Evolutionary conservation across 2,329 filamentous ascomycete species (phyloP).

Genomic region (Colletotrichum lentis): DNA sequence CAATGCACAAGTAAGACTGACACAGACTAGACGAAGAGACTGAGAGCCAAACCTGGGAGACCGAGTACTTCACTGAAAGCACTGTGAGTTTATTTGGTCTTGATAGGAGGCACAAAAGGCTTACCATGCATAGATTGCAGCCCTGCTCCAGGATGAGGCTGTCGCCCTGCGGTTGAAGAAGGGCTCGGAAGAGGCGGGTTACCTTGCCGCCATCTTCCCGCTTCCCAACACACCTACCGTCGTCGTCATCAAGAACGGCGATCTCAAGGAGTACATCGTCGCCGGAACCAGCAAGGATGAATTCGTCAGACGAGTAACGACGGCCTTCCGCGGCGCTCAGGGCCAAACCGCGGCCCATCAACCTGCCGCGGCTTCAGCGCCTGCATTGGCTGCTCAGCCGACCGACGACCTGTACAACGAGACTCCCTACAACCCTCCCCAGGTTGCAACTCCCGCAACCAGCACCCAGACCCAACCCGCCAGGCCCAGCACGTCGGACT

Average conservation of each 20-base stretch:
- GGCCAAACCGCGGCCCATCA: conserved; percentile 9
- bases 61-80: conserved; percentile 68
- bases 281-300: conserved; percentile 70
- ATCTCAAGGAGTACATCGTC: conserved; percentile 79
- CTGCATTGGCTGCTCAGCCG: neutral
- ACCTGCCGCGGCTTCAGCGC: conserved; percentile 1
- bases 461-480: conserved; percentile 23
- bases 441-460: neutral
- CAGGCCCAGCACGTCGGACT: conserved; percentile 35
- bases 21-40: conserved; percentile 67
- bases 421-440: conserved; percentile 11
- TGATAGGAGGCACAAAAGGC: neutral
- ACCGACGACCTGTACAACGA: conserved; percentile 19
- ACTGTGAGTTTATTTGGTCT: conserved; percentile 53
- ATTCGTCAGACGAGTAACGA: conserved; percentile 66
- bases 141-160: conserved; percentile 55
- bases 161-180: conserved; percentile 75
- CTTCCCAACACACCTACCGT: conserved; percentile 80
- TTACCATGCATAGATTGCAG: conserved; percentile 15
- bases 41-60: conserved; percentile 77
- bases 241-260: conserved; percentile 80
- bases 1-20: neutral
- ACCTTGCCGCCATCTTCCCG: conserved; percentile 83
- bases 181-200: conserved; percentile 81
- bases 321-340: conserved; percentile 43